Evolutionary conservation across 306 rosid species (phyloP).

Genomic region (Benincasa hispida): DNA sequence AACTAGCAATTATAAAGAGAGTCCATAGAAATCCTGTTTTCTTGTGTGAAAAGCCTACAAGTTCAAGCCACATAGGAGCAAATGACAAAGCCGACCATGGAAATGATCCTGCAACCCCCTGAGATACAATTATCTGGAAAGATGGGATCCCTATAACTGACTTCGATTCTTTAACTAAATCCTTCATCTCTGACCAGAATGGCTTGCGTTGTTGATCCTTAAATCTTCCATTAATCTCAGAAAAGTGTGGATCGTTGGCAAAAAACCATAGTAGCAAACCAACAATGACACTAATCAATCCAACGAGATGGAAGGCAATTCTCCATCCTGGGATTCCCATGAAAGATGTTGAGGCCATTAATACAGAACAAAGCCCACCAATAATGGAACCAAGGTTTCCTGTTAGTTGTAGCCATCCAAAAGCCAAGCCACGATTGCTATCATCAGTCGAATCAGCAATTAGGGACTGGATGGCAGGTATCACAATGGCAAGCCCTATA

Average conservation of each 20-base stretch:
- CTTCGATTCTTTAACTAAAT: conserved; percentile 46
- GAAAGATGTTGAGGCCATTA: conserved; percentile 50
- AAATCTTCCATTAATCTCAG: conserved; percentile 11
- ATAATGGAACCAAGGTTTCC: conserved; percentile 58
- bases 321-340: conserved; percentile 89
- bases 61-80: conserved; percentile 78
- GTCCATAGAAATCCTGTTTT: conserved; percentile 59
- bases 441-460: conserved; percentile 79
- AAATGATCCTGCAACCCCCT: conserved; percentile 81
- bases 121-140: conserved; percentile 82
- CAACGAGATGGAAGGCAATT: conserved; percentile 66
- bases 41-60: conserved; percentile 71
- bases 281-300: conserved; percentile 51
- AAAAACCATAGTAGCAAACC: conserved; percentile 45
- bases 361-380: conserved; percentile 57
- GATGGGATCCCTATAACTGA: conserved; percentile 55
- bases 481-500: conserved; percentile 76
- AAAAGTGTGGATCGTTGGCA: conserved; percentile 59
- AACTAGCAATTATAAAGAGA: conserved; percentile 33
- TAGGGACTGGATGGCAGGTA: conserved; percentile 68
- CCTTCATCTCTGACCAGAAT: conserved; percentile 32
- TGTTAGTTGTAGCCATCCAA: conserved; percentile 70
- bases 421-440: conserved; percentile 59
- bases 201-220: conserved; percentile 16
- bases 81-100: conserved; percentile 77